A percentile compares a stretch with the other conserved stretches of the same genome.
These are phyloP conservation scores for Cladorrhinum sp. DNA, from an alignment of 2,329 filamentous ascomycete genomes.

Conservation along the genomic window DNA sequence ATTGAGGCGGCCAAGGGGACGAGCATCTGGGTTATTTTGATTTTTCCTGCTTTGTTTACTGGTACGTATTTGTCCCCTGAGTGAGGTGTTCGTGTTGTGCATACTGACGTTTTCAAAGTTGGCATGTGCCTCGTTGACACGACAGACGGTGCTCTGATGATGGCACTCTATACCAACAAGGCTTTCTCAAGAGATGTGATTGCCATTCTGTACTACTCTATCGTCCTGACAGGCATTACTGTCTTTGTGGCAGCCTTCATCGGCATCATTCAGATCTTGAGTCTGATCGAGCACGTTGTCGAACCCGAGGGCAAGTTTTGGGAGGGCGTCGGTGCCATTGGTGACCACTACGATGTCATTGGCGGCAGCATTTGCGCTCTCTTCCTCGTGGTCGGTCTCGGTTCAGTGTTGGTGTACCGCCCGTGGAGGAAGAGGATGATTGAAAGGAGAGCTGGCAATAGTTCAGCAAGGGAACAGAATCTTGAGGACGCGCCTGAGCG, in stretches of 20 bases:
- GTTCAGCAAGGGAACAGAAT: background rate
- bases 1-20: constrained; percentile 84
- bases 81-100: background rate
- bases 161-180: constrained; percentile 82
- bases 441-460: constrained; percentile 27
- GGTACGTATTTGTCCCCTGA: constrained; percentile 43
- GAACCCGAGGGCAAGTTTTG: constrained; percentile 77
- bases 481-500: background rate
- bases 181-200: constrained; percentile 75
- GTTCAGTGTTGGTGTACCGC: constrained; percentile 72
- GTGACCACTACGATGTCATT: constrained; percentile 81
- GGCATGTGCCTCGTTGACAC: constrained; percentile 97
- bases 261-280: constrained; percentile 79
- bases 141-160: constrained; percentile 90
- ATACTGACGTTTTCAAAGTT: constrained; percentile 42
- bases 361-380: constrained; percentile 82
- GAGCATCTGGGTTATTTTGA: constrained; percentile 87
- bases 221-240: constrained; percentile 79
- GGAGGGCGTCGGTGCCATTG: constrained; percentile 75
- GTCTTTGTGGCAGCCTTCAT: constrained; percentile 83
- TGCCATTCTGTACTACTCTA: constrained; percentile 92
- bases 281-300: constrained; percentile 72
- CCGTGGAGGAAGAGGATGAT: constrained; percentile 65
- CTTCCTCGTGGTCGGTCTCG: constrained; percentile 73
- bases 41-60: constrained; percentile 89